phyloP scores from a whole-genome alignment of 2,329 filamentous ascomycete genomes.

The Fusarium sulawesiense region DNA sequence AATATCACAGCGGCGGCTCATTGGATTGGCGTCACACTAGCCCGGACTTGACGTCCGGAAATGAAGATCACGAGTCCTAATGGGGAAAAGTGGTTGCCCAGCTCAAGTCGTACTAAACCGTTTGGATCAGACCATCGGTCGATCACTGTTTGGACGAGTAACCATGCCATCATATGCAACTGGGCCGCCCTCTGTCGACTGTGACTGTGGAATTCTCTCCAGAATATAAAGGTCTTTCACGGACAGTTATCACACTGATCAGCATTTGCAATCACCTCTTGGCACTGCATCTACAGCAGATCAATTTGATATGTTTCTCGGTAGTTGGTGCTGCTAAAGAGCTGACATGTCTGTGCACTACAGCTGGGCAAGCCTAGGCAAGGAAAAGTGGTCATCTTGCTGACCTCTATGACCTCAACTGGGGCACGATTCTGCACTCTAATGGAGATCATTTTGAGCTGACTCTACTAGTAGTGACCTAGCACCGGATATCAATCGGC shows the following conservation, averaged over 20 bases:
- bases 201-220: constrained; percentile 2
- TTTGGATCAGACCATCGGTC: constrained; percentile 17
- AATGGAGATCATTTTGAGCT: neutral
- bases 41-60: constrained; percentile 17
- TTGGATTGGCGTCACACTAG: constrained; percentile 2
- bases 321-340: neutral
- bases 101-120: constrained; percentile 15
- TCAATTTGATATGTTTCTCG: neutral
- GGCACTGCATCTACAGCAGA: neutral
- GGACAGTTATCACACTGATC: neutral
- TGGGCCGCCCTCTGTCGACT: neutral
- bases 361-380: neutral
- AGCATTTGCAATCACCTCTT: constrained; percentile 3
- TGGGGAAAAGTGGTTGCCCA: constrained; percentile 2
- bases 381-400: neutral
- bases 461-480: neutral
- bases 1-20: neutral
- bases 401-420: neutral
- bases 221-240: constrained; percentile 1
- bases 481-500: neutral
- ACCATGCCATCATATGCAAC: constrained; percentile 13
- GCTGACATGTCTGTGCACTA: constrained; percentile 7
- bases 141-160: constrained; percentile 1
- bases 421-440: neutral
- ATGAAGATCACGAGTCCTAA: constrained; percentile 16